A percentile compares a stretch with the other conserved stretches of the same genome.
These are phyloP conservation scores for Gamsiella multidivaricata DNA, from an alignment of 192 early-diverging fungal genomes.

Conservation along the genomic window DNA sequence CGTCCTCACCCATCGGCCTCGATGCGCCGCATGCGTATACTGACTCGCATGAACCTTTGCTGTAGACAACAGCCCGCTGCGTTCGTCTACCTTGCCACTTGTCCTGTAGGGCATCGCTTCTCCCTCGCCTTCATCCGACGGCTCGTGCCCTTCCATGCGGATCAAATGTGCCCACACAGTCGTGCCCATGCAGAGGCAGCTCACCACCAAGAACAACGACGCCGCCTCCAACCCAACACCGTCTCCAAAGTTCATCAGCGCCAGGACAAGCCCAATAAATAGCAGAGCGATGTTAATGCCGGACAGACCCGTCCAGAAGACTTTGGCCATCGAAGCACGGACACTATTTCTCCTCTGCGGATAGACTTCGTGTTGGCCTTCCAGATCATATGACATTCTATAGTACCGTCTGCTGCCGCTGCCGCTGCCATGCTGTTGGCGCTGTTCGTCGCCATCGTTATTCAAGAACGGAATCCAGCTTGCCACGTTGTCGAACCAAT, in stretches of 20 bases:
- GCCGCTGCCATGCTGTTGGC: slow-evolving; percentile 4
- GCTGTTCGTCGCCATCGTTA: neutral
- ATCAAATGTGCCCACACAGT: slow-evolving; percentile 49
- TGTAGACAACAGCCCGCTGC: slow-evolving; percentile 22
- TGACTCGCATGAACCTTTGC: neutral
- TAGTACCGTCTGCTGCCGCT: too few relatives aligned
- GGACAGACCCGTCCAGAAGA: slow-evolving; percentile 32
- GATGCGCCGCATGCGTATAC: slow-evolving; percentile 20
- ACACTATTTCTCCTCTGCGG: neutral
- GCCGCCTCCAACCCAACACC: slow-evolving; percentile 39
- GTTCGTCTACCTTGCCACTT: slow-evolving; percentile 19
- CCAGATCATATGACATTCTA: neutral
- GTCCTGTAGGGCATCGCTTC: neutral
- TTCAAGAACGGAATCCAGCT: slow-evolving; percentile 15
- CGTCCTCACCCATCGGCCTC: slow-evolving; percentile 33
- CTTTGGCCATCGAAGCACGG: neutral
- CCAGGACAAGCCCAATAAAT: slow-evolving; percentile 40
- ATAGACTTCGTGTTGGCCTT: neutral
- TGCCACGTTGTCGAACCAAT: slow-evolving; percentile 5
- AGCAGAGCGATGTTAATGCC: slow-evolving; percentile 27
- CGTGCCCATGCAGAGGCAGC: slow-evolving; percentile 47
- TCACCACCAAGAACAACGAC: slow-evolving; percentile 34
- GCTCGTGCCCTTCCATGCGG: slow-evolving; percentile 35
- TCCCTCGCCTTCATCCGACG: neutral
- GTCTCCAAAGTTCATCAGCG: slow-evolving; percentile 53